These are phyloP conservation scores for Agrostemma githago DNA, from an alignment of 148 eudicot species.

Conservation along the genomic window DNA sequence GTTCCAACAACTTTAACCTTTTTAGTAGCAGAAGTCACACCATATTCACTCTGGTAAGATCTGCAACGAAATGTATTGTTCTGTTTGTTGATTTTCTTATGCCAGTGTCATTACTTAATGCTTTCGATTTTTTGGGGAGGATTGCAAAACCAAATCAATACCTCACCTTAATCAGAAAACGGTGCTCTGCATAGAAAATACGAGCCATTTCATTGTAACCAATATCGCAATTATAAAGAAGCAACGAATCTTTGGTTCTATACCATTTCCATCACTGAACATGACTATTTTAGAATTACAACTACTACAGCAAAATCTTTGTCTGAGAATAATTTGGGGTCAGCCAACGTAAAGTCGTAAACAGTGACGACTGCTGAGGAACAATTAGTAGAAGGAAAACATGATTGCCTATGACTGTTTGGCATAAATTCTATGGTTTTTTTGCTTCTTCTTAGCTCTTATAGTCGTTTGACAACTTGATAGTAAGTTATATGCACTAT, in stretches of 20 bases:
- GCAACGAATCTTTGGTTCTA: not conserved
- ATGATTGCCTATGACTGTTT: not conserved
- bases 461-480: not conserved
- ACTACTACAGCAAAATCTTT: not conserved
- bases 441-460: not conserved
- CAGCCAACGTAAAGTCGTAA: not conserved
- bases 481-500: not conserved
- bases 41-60: constrained; percentile 83
- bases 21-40: constrained; percentile 99
- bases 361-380: not conserved
- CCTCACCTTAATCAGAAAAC: not conserved
- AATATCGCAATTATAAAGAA: not conserved
- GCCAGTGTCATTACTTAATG: not conserved
- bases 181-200: not conserved
- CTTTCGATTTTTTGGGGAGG: not conserved
- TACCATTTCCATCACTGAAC: not conserved
- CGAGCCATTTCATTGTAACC: not conserved
- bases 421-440: not conserved
- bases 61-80: not conserved
- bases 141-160: not conserved
- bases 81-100: not conserved
- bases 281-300: not conserved
- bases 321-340: not conserved
- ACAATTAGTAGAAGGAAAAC: not conserved
- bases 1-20: constrained; percentile 93